A percentile compares a stretch with the other conserved stretches of the same genome.
These are phyloP conservation scores for Aureobasidium musti DNA, from an alignment of 2,329 filamentous ascomycete species.

Conservation along the genomic window DNA sequence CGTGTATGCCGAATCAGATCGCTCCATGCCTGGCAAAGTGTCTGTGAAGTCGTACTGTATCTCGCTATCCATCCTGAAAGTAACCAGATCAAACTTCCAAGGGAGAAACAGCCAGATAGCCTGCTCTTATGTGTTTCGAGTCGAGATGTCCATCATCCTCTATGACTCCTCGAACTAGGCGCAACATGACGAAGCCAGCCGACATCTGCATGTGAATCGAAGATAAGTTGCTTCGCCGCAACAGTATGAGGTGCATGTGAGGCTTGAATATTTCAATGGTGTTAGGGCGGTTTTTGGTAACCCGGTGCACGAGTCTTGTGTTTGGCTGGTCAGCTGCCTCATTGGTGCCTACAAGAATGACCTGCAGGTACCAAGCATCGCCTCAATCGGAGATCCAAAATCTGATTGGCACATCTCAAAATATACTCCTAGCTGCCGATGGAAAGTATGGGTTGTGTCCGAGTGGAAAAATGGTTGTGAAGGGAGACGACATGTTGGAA, in stretches of 20 bases:
- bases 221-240: conserved; percentile 6
- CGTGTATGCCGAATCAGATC: conserved; percentile 20
- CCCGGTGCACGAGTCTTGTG: conserved; percentile 25
- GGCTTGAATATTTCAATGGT: conserved; percentile 15
- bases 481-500: conserved; percentile 12
- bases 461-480: not conserved
- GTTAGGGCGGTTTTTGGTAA: conserved; percentile 16
- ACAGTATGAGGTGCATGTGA: conserved; percentile 22
- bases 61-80: conserved; percentile 1
- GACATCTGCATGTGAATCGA: conserved; percentile 13
- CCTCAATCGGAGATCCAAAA: not conserved
- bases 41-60: conserved; percentile 8
- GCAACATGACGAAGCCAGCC: conserved; percentile 27
- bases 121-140: conserved; percentile 15
- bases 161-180: conserved; percentile 13
- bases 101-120: not conserved
- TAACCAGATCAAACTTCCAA: not conserved
- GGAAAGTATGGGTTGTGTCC: not conserved
- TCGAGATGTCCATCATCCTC: not conserved
- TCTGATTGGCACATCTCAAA: not conserved
- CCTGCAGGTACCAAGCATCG: conserved; percentile 26
- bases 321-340: conserved; percentile 26
- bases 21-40: conserved; percentile 12
- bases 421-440: not conserved
- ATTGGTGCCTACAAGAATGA: conserved; percentile 25